phyloP scores from a whole-genome alignment of 1,284 basidiomycete species.

The Pascua guehoae region DNA sequence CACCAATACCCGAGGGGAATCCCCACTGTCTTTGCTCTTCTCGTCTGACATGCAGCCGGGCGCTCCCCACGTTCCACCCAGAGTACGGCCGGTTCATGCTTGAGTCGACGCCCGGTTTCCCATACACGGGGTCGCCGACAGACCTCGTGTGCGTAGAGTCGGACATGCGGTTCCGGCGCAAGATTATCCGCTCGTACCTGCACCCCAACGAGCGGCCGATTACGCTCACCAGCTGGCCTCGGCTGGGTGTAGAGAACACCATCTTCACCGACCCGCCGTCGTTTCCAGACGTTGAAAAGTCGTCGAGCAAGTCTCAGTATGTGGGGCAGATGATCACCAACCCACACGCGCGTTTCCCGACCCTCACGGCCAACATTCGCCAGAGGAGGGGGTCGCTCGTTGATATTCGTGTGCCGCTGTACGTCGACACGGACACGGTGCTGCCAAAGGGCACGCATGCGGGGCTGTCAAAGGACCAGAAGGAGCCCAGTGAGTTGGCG shows the following conservation, averaged over 20 bases:
- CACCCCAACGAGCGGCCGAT: conserved; percentile 82
- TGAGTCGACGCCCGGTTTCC: conserved; percentile 92
- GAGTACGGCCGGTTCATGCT: conserved; percentile 99
- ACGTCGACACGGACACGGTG: conserved; percentile 74
- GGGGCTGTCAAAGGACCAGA: conserved; percentile 24
- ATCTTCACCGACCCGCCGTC: conserved; percentile 86
- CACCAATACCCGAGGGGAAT: neutral
- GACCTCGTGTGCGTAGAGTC: conserved; percentile 85
- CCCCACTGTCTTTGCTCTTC: neutral
- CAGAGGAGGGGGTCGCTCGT: conserved; percentile 87
- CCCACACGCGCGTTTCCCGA: conserved; percentile 93
- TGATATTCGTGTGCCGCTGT: conserved; percentile 92
- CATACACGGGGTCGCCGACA: conserved; percentile 80
- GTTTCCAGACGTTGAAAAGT: conserved; percentile 72
- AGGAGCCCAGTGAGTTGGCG: conserved; percentile 16
- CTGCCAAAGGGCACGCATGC: conserved; percentile 28
- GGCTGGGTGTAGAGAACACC: conserved; percentile 77
- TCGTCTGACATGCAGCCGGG: conserved; percentile 53
- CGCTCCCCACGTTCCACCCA: conserved; percentile 91
- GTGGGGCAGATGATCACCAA: conserved; percentile 95
- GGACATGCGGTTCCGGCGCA: conserved; percentile 90
- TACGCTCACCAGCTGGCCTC: conserved; percentile 93
- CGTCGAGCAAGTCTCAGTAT: conserved; percentile 74
- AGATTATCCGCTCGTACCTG: conserved; percentile 78
- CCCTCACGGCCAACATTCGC: conserved; percentile 89